Conservation (phyloP, 2,329 filamentous ascomycete species). For the Fusarium multiceps region DNA sequence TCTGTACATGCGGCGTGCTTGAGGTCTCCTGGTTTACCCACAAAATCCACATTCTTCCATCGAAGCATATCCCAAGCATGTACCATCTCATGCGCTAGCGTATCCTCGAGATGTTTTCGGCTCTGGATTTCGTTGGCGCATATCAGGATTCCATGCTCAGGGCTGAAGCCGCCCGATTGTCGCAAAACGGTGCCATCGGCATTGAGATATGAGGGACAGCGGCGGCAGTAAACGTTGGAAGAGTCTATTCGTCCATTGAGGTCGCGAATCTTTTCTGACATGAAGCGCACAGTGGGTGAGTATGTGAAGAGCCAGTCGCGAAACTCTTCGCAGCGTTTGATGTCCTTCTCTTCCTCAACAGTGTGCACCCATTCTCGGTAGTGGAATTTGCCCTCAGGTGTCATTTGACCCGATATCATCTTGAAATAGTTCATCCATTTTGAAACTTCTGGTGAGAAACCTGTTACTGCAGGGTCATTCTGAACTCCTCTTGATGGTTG, state of each 20-base stretch:
- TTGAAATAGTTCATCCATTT: constrained; percentile 90
- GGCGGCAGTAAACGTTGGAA: constrained; percentile 82
- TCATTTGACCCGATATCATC: constrained; percentile 80
- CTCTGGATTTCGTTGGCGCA: constrained; percentile 92
- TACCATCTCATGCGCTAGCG: constrained; percentile 96
- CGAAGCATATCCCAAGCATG: constrained; percentile 94
- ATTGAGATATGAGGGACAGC: constrained; percentile 73
- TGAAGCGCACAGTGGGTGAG: constrained; percentile 87
- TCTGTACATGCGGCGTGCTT: constrained; percentile 94
- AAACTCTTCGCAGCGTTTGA: constrained; percentile 81
- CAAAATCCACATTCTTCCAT: constrained; percentile 84
- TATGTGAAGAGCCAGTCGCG: constrained; percentile 86
- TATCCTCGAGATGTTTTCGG: constrained; percentile 88
- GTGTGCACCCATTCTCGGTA: constrained; percentile 83
- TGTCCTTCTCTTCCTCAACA: constrained; percentile 81
- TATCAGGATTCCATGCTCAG: constrained; percentile 86
- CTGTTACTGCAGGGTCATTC: constrained; percentile 71
- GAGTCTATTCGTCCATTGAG: constrained; percentile 81
- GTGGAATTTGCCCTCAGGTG: constrained; percentile 73
- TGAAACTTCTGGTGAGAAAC: constrained; percentile 69
- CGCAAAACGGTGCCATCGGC: constrained; percentile 71
- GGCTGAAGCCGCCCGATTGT: constrained; percentile 83
- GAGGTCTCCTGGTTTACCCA: constrained; percentile 72
- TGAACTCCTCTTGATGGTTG: constrained; percentile 53
- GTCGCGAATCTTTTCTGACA: constrained; percentile 81